Evolutionary conservation across 2,329 filamentous ascomycete genomes (phyloP).

Genomic region (Pseudogymnoascus pannorum): DNA sequence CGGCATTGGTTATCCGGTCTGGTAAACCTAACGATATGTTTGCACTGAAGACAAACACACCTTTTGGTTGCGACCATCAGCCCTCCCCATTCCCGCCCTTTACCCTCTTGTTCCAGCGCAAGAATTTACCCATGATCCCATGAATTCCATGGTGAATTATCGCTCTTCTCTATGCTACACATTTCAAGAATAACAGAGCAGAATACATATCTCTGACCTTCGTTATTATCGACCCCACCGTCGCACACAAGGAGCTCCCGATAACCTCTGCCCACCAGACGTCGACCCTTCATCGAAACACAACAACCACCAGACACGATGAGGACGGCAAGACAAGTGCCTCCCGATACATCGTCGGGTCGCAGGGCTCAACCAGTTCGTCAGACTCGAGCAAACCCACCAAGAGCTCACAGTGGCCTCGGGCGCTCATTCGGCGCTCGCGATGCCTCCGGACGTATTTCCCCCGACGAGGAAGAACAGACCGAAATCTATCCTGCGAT

Average conservation of each 20-base stretch:
- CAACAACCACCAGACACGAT: slow-evolving; percentile 20
- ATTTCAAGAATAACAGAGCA: neutral
- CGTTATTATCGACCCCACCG: neutral
- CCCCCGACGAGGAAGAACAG: slow-evolving; percentile 42
- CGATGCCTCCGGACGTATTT: slow-evolving; percentile 40
- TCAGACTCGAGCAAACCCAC: slow-evolving; percentile 58
- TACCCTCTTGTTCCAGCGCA: slow-evolving; percentile 1
- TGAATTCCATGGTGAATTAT: slow-evolving; percentile 6
- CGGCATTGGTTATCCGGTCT: neutral
- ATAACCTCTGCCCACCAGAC: slow-evolving; percentile 5
- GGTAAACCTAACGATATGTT: slow-evolving; percentile 1
- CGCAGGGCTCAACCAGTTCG: slow-evolving; percentile 57
- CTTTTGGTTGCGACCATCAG: slow-evolving; percentile 8
- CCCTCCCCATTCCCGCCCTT: slow-evolving; percentile 1
- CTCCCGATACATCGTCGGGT: slow-evolving; percentile 34
- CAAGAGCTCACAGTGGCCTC: slow-evolving; percentile 44
- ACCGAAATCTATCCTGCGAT: slow-evolving; percentile 62
- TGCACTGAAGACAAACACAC: slow-evolving; percentile 6
- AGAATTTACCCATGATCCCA: slow-evolving; percentile 1
- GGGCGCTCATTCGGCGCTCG: slow-evolving; percentile 36
- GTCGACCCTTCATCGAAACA: slow-evolving; percentile 1
- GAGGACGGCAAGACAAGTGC: slow-evolving; percentile 27
- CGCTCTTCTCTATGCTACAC: neutral
- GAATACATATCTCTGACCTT: slow-evolving; percentile 9
- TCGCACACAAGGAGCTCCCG: neutral